These are phyloP conservation scores for Talaromyces stipitatus DNA, from an alignment of 495 filamentous ascomycete genomes.

Conservation along the genomic window DNA sequence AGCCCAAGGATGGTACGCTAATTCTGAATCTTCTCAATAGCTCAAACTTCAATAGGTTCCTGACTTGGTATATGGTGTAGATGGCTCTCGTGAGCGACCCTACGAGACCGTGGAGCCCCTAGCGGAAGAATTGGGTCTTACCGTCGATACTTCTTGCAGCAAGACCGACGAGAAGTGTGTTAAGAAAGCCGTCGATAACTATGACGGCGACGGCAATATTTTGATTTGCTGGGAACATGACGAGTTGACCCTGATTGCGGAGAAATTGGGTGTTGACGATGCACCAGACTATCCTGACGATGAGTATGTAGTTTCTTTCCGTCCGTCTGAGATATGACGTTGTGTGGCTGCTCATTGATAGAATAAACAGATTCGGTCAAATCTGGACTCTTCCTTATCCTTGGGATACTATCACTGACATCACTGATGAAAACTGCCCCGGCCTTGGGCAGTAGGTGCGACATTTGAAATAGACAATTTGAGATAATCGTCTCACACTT, in stretches of 20 bases:
- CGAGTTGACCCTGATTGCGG: constrained; percentile 35
- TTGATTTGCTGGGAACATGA: constrained; percentile 53
- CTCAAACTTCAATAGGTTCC: not conserved
- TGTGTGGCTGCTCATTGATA: constrained; percentile 2
- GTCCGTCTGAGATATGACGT: not conserved
- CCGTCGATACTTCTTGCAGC: constrained; percentile 41
- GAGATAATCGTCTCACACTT: too few species aligned
- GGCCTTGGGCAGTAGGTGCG: constrained; percentile 17
- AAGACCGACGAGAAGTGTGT: constrained; percentile 42
- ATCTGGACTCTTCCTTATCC: constrained; percentile 35
- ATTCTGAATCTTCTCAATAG: not conserved
- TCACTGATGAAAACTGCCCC: constrained; percentile 26
- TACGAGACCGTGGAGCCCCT: constrained; percentile 46
- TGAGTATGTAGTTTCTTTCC: constrained; percentile 17
- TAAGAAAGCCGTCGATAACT: constrained; percentile 33
- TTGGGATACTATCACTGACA: constrained; percentile 23
- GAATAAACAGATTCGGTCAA: constrained; percentile 25
- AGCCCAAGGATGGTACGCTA: constrained; percentile 32
- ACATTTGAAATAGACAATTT: too few species aligned
- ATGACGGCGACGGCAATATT: constrained; percentile 42
- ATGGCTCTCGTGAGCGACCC: constrained; percentile 40
- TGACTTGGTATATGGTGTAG: constrained; percentile 17
- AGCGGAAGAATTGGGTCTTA: constrained; percentile 41
- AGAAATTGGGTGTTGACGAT: constrained; percentile 34
- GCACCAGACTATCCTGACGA: constrained; percentile 28